A percentile compares a stretch with the other conserved stretches of the same genome.
phyloP scores from a whole-genome alignment of 352 stramenopile genomes.

The Phytophthora tentaculata region DNA sequence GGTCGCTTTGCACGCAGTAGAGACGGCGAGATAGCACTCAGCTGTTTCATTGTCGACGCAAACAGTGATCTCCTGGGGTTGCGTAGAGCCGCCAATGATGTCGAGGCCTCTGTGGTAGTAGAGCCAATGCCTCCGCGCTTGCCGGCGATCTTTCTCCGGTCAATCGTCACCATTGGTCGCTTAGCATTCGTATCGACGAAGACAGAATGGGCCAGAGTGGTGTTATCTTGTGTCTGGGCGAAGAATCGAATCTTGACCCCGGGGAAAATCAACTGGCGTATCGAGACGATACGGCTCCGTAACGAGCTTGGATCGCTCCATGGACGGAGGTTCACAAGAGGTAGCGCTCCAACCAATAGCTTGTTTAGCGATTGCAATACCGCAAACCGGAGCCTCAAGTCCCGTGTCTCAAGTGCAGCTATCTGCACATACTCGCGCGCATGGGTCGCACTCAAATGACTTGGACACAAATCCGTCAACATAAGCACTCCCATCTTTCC shows the following conservation, averaged over 20 bases:
- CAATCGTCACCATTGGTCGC: slow-evolving; percentile 70
- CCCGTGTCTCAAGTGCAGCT: slow-evolving; percentile 50
- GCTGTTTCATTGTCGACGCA: slow-evolving; percentile 63
- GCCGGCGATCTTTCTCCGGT: slow-evolving; percentile 59
- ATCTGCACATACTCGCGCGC: slow-evolving; percentile 48
- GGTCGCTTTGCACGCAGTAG: slow-evolving; percentile 73
- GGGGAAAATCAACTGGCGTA: slow-evolving; percentile 76
- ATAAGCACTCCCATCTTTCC: slow-evolving; percentile 61
- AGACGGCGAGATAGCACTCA: slow-evolving; percentile 52
- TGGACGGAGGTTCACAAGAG: slow-evolving; percentile 70
- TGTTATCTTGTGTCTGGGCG: slow-evolving; percentile 72
- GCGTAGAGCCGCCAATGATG: slow-evolving; percentile 36
- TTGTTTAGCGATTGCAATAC: slow-evolving; percentile 71
- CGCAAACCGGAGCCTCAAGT: slow-evolving; percentile 64
- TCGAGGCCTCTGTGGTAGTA: slow-evolving; percentile 4
- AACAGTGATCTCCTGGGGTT: slow-evolving; percentile 75
- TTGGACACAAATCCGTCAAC: slow-evolving; percentile 68
- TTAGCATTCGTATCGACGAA: slow-evolving; percentile 56
- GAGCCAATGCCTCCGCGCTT: slow-evolving; percentile 29
- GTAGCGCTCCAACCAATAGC: slow-evolving; percentile 54
- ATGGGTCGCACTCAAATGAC: slow-evolving; percentile 49
- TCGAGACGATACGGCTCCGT: slow-evolving; percentile 54
- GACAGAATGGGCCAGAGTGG: slow-evolving; percentile 56
- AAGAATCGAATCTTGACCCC: slow-evolving; percentile 82
- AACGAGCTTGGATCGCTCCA: slow-evolving; percentile 57